Evolutionary conservation across 257 asterid species (phyloP).

Genomic region (Solanum corneliomulleri): DNA sequence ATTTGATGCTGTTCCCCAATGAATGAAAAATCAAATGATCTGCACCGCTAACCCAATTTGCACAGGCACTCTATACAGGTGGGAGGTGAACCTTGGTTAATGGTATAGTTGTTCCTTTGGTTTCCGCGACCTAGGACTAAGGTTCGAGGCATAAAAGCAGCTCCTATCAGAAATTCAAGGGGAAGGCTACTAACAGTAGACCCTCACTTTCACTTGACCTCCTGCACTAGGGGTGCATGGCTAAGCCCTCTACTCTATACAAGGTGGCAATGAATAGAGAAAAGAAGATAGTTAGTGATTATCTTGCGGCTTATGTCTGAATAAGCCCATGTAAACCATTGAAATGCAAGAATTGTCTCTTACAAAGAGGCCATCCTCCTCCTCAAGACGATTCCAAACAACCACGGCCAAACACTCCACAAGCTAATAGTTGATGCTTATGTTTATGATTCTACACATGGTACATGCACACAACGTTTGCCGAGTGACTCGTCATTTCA

Average conservation of each 20-base stretch:
- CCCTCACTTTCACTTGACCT: neutral
- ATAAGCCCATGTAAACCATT: neutral
- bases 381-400: neutral
- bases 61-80: neutral
- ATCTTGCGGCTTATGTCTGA: neutral
- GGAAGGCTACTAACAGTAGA: neutral
- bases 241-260: neutral
- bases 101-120: neutral
- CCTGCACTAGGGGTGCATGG: neutral
- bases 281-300: neutral
- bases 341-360: neutral
- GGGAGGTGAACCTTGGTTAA: neutral
- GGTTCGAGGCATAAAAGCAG: neutral
- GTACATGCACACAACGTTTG: neutral
- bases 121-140: neutral
- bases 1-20: neutral
- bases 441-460: neutral
- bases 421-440: neutral
- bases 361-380: neutral
- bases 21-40: neutral
- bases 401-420: neutral
- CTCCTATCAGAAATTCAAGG: neutral
- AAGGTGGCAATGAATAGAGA: neutral
- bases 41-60: neutral
- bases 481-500: neutral